phyloP scores from a whole-genome alignment of 2,329 filamentous ascomycete species.

The Fusarium sp. region DNA sequence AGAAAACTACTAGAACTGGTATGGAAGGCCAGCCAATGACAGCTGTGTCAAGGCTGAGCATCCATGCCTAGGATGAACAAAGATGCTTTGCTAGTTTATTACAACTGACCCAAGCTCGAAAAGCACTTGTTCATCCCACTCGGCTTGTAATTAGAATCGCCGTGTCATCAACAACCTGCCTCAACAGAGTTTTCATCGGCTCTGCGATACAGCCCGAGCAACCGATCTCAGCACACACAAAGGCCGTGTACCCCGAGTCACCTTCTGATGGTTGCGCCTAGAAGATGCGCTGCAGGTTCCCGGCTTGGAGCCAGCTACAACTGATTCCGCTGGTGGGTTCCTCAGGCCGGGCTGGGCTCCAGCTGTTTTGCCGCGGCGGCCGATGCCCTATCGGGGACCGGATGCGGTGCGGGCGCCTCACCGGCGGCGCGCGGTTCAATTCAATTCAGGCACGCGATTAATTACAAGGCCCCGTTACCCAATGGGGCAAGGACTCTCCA shows the following conservation, averaged over 20 bases:
- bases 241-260: neutral
- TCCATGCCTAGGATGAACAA: neutral
- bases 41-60: neutral
- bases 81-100: neutral
- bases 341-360: neutral
- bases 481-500: neutral
- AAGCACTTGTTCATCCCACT: neutral
- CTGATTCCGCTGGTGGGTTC: neutral
- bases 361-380: neutral
- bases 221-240: neutral
- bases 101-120: neutral
- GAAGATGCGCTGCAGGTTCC: neutral
- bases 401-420: conserved; percentile 5
- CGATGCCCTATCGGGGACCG: conserved; percentile 1
- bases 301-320: conserved; percentile 1
- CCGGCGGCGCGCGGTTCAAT: neutral
- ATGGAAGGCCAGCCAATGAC: neutral
- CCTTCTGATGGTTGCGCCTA: neutral
- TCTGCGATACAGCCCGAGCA: neutral
- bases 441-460: neutral
- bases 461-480: neutral
- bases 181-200: neutral
- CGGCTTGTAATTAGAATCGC: neutral
- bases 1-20: neutral
- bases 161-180: neutral